A percentile compares a stretch with the other conserved stretches of the same genome.
phyloP scores from a whole-genome alignment of 2,329 filamentous ascomycete species.

The Sporothrix schenckii region DNA sequence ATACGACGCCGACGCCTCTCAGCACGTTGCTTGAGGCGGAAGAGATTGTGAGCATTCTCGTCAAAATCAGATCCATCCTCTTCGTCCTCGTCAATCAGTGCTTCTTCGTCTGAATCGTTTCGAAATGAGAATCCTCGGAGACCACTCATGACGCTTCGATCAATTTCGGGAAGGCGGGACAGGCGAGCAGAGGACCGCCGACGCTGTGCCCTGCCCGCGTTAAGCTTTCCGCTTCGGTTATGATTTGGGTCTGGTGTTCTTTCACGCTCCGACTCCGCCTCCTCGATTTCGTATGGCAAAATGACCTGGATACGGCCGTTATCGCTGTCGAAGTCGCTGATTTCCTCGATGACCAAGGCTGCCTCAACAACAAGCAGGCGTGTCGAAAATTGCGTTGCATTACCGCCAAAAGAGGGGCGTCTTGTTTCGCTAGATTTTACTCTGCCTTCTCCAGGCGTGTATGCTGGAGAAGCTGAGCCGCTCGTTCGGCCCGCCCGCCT shows the following conservation, averaged over 20 bases:
- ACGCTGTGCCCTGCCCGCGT: slow-evolving; percentile 12
- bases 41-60: slow-evolving; percentile 43
- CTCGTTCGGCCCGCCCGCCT: slow-evolving; percentile 31
- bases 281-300: slow-evolving; percentile 53
- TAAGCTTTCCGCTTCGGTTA: slow-evolving; percentile 43
- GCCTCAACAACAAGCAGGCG: slow-evolving; percentile 29
- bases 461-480: slow-evolving; percentile 19
- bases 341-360: slow-evolving; percentile 50
- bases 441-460: slow-evolving; percentile 2
- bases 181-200: slow-evolving; percentile 12
- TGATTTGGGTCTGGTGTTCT: slow-evolving; percentile 3
- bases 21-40: slow-evolving; percentile 49
- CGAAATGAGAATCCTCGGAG: slow-evolving; percentile 53
- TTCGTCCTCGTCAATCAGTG: slow-evolving; percentile 46
- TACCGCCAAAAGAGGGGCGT: neutral
- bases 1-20: slow-evolving; percentile 51
- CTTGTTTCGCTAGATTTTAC: neutral
- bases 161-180: slow-evolving; percentile 42
- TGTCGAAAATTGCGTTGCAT: neutral
- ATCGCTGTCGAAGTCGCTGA: slow-evolving; percentile 51
- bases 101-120: slow-evolving; percentile 40
- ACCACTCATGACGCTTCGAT: slow-evolving; percentile 50
- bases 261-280: slow-evolving; percentile 40
- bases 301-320: slow-evolving; percentile 50
- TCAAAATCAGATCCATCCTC: slow-evolving; percentile 43